A percentile compares a stretch with the other conserved stretches of the same genome.
These are phyloP conservation scores for Kockiozyma suomiensis DNA, from an alignment of 805 yeast species.

Conservation along the genomic window DNA sequence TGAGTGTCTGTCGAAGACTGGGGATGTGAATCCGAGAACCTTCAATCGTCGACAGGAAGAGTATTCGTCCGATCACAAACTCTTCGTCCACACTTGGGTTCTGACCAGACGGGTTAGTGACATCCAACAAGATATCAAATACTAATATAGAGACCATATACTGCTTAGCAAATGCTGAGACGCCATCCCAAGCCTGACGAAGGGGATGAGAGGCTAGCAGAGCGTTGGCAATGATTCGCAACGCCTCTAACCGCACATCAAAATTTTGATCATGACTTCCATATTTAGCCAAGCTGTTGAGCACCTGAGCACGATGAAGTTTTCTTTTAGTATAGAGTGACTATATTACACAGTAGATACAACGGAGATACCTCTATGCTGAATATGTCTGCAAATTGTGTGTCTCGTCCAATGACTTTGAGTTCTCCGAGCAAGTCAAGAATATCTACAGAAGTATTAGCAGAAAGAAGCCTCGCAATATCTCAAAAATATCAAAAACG, in stretches of 20 bases:
- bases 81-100: constrained; percentile 18
- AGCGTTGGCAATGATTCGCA: constrained; percentile 27
- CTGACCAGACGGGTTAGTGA: neutral
- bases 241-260: constrained; percentile 18
- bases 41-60: constrained; percentile 22
- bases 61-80: constrained; percentile 24
- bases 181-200: constrained; percentile 7
- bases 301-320: constrained; percentile 1
- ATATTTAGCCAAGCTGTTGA: constrained; percentile 5
- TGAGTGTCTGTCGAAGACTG: neutral
- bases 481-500: too few relatives aligned
- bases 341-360: too few relatives aligned
- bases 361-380: constrained; percentile 4
- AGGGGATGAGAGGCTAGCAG: constrained; percentile 6
- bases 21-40: neutral
- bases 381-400: neutral
- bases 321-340: too few relatives aligned
- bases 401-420: constrained; percentile 6
- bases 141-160: too few relatives aligned
- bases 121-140: too few relatives aligned
- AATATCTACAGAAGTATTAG: neutral
- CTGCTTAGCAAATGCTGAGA: constrained; percentile 1
- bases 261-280: neutral
- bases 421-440: neutral
- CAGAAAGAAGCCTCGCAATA: too few relatives aligned